Base-by-base conservation (phyloP, 306 rosid genomes). In the Quercus wislizeni region DNA sequence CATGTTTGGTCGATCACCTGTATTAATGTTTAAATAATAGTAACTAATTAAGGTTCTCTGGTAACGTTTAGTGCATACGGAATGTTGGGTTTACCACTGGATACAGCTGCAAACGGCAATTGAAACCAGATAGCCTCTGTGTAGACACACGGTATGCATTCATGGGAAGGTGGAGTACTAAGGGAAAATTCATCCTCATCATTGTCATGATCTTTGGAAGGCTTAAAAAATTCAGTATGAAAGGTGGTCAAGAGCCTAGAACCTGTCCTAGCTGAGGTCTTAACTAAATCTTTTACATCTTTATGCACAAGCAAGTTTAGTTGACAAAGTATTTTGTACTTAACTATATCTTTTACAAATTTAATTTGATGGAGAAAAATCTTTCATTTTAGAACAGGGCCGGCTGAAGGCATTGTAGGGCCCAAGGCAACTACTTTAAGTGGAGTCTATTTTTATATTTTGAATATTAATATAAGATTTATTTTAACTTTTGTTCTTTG, bases 21-120 rank as follows among this genome's bases (percentile, higher is more conserved):
- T 43, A 43, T 43, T 43, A 43, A 43, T 43, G 51, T 43, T 43
- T 13, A 9, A 7, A 43, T 43, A 33, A 33, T 8, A 9, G 2
- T 46, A 61, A 21, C 5, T 23, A 13, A 13, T 3, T 28, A 14
- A 28, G 43, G 17, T 63, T 64, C 21, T 30, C 5, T 64, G 23
- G 19, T 76, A 15, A 8, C 28, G 9, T 82, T 85, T 81, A 92
- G 98, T 86, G 96, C 94, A 19, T 94, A 89, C 73, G 97, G 25
- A 94, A 94, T 58, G 97, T 90, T 58, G 97, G 94, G 8, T 80
- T 89, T 30, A 79, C 96, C n/a, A 87, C 35, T 7, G 97, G 96
- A 12, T 92, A 89, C 52, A 87, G 92, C 55, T 92, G 94, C 43
- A 30, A 78, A 62, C 79, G 91, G 78, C 78, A 78, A 78, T 5